Evolutionary conservation across 345 rosid genomes (phyloP), one percentile per base, ranked within the genome.

Genomic region (Murraya koenigii): DNA sequence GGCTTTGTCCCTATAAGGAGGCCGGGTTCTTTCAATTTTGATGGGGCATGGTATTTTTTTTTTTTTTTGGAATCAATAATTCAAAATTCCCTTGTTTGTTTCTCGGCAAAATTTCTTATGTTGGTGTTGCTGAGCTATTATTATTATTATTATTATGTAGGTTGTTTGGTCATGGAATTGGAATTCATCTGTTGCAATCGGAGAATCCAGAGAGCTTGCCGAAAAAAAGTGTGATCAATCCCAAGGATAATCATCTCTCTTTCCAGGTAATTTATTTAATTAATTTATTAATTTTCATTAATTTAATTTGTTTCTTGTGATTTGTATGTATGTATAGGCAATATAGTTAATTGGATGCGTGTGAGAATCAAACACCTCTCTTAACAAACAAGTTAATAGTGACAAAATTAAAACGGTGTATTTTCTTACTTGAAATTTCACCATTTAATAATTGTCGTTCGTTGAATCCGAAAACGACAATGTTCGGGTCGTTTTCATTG

Each of bases 161-260:
- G 98, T 79, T 93, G 77, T 93, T 90, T 71, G 93, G 93, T 7
- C 86, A 85, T 76, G 97, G 95, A 26, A 85, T 95, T 4, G 98
- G 95, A 11, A 88, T 95, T 6, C 98, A 95, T 77, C 86, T 93
- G 17, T 41, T 95, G 75, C 98, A 90, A 78, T 84, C 98, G 26
- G 88, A 86, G 19, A 85, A 90, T 56, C 97, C 95, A 0, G 94
- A 86, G 14, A 88, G 38, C 66, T 60, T 93, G 84, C 85, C 88
- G 0, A 87, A 87, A 89, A 95, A 88, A 75, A 81, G 74, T 23
- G 77, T 82, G 73, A 93, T 95, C 71, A 91, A 95, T 82, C 98
- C 98, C 63, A 95, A 93, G 75, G 95, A 95, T 44, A 90, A 90
- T 67, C 98, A 94, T 68, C 84, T 94, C 68, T 94, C 98, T 75